Conservation (phyloP, 345 rosid genomes). For the Bruguiera sexangula region DNA sequence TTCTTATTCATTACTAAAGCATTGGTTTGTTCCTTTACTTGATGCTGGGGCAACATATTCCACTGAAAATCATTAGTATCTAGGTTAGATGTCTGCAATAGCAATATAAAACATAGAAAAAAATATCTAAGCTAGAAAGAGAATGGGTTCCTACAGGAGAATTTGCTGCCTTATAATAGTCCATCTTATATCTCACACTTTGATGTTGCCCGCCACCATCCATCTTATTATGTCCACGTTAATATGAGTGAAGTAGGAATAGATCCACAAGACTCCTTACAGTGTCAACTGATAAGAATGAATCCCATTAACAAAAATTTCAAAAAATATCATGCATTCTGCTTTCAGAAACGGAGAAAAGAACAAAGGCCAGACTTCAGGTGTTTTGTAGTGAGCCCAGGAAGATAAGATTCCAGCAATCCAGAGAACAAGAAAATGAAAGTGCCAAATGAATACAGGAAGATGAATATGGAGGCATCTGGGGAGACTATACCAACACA, state of each 20-base stretch:
- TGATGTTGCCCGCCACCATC: slow-evolving; percentile 63
- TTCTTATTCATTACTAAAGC: slow-evolving; percentile 88
- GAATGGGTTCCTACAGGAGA: slow-evolving; percentile 42
- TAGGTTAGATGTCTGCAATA: slow-evolving; percentile 19
- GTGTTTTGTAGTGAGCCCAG: not conserved
- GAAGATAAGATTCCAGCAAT: not conserved
- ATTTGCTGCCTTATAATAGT: slow-evolving; percentile 52
- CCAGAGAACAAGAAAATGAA: not conserved
- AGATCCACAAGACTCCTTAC: slow-evolving; percentile 6
- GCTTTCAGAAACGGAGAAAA: not conserved
- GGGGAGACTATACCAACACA: not conserved
- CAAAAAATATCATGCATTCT: not conserved
- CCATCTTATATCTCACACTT: slow-evolving; percentile 60
- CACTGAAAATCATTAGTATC: slow-evolving; percentile 48
- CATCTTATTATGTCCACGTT: slow-evolving; percentile 35
- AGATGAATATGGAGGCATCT: not conserved
- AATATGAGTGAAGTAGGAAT: slow-evolving; percentile 2
- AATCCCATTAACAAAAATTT: not conserved
- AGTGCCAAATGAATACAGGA: not conserved
- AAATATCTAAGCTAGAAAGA: not conserved
- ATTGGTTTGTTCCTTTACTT: slow-evolving; percentile 66
- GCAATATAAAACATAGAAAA: not conserved
- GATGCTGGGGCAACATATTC: slow-evolving; percentile 71
- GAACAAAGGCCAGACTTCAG: slow-evolving; percentile 4
- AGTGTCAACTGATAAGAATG: not conserved